Base-by-base conservation (phyloP, 768 basidiomycete species). In the Pulveroboletus sp. region DNA sequence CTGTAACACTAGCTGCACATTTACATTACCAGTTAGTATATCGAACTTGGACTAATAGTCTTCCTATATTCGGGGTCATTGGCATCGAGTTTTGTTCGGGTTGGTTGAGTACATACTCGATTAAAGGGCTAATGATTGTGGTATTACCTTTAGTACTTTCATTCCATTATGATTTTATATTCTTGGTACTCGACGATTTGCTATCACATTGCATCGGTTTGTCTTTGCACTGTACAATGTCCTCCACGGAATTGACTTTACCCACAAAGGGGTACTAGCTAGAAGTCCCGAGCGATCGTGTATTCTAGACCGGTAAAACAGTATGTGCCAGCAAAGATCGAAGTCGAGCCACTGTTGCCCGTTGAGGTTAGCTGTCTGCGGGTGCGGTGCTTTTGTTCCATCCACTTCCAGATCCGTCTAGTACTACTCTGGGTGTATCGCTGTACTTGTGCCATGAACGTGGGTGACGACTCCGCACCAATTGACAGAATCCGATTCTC, bases 1-100 rank as follows among this genome's bases (percentile, higher is more conserved):
- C 31, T 68, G 67, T 68, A 68, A 58, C 49, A 58, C 46, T 46
- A 69, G 51, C 52, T 63, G 60, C 67, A 60, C 61, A 59, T 70
- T 68, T 68, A 68, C 63, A 51, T 53, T 68, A 68, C 58, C 47
- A 51, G 59, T 55, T 69, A 68, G 57, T 53, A 56, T 69, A 69
- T 50, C 60, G 59, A 53, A 46, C 34, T 51, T 60, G 66, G 68
- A 63, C 64, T 69, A 68, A 68, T 69, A 29, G 45, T 57, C 29
- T 54, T 40, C 45, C 47, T 53, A 59, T 54, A 29, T 57, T 55
- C 26, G 53, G 62, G 58, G 34, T 59, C 60, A 58, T 60, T 61
- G 55, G 55, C 50, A 54, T 63, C 60, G 53, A 64, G 64, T 54
- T 46, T 60, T 57, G 60, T 59, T 64, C 56, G 47, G 60, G 45